These are phyloP conservation scores for Parmales sp. DNA, from an alignment of 108 stramenopile species.

Conservation along the genomic window DNA sequence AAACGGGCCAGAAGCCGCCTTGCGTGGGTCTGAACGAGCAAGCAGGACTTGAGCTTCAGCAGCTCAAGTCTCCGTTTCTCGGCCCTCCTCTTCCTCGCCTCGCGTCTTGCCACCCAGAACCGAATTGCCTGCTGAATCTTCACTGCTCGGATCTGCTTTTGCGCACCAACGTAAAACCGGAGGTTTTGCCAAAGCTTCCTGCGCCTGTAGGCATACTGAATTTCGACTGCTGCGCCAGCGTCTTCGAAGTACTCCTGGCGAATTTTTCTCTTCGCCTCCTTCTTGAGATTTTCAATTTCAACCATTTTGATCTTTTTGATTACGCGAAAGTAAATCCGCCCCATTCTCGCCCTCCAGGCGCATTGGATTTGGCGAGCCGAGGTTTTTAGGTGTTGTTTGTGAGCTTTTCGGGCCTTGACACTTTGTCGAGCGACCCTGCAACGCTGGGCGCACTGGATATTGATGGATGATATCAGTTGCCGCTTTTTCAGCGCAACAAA, in stretches of 20 bases:
- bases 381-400: background rate
- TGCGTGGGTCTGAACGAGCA: background rate
- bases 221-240: background rate
- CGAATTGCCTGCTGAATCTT: background rate
- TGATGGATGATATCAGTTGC: background rate
- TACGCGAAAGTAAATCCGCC: background rate
- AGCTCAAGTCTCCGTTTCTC: background rate
- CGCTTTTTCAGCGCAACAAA: background rate
- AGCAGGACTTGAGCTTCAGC: background rate
- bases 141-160: background rate
- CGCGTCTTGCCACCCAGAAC: background rate
- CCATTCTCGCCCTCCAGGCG: background rate
- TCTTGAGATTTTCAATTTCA: background rate
- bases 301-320: background rate
- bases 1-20: background rate
- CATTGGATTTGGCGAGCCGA: background rate
- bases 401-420: background rate
- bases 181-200: slow-evolving; percentile 4
- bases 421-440: background rate
- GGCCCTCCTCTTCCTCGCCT: background rate
- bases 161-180: background rate
- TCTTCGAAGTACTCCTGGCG: background rate
- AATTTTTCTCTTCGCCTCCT: background rate
- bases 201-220: background rate
- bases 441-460: background rate